These are phyloP conservation scores for Hymenoscyphus repandus DNA, from an alignment of 2,329 filamentous ascomycete genomes.

Conservation along the genomic window DNA sequence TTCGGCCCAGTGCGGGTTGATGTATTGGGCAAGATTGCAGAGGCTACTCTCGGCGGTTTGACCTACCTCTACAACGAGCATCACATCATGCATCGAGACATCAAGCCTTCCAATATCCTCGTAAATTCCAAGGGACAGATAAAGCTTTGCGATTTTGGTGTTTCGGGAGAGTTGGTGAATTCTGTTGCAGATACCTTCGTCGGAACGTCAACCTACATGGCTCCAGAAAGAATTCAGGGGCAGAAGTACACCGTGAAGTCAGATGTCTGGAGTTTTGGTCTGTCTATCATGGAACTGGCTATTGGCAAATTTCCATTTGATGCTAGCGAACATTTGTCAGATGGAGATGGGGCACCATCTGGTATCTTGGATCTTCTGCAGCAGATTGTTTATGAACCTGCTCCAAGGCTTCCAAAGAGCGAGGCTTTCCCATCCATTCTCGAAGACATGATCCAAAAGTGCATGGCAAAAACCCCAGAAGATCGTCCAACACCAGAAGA, in stretches of 20 bases:
- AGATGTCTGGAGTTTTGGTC: slow-evolving; percentile 96
- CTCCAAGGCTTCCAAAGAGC: slow-evolving; percentile 89
- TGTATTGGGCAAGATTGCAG: slow-evolving; percentile 94
- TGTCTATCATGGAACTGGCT: slow-evolving; percentile 93
- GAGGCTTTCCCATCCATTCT: slow-evolving; percentile 94
- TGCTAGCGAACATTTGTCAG: slow-evolving; percentile 62
- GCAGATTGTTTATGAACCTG: slow-evolving; percentile 94
- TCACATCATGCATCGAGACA: slow-evolving; percentile 98
- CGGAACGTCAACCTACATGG: slow-evolving; percentile 98
- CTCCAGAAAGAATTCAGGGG: slow-evolving; percentile 93
- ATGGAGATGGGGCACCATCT: slow-evolving; percentile 77
- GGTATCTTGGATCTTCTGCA: slow-evolving; percentile 94
- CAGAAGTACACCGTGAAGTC: slow-evolving; percentile 97
- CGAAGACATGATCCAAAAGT: slow-evolving; percentile 96
- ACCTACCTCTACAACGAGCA: slow-evolving; percentile 94
- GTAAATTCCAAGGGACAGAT: slow-evolving; percentile 92
- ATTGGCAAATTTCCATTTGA: slow-evolving; percentile 97
- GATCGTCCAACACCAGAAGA: slow-evolving; percentile 88
- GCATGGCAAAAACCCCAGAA: slow-evolving; percentile 83
- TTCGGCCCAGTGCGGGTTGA: slow-evolving; percentile 95
- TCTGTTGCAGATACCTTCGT: slow-evolving; percentile 98
- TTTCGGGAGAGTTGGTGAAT: slow-evolving; percentile 97
- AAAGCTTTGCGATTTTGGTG: slow-evolving; percentile 97
- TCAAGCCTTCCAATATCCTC: slow-evolving; percentile 96
- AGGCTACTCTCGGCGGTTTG: slow-evolving; percentile 86